Percentiles rank a stretch among this genome's conserved stretches.
Conservation (phyloP, 768 basidiomycete genomes). For the Rhizopogon salebrosus region DNA sequence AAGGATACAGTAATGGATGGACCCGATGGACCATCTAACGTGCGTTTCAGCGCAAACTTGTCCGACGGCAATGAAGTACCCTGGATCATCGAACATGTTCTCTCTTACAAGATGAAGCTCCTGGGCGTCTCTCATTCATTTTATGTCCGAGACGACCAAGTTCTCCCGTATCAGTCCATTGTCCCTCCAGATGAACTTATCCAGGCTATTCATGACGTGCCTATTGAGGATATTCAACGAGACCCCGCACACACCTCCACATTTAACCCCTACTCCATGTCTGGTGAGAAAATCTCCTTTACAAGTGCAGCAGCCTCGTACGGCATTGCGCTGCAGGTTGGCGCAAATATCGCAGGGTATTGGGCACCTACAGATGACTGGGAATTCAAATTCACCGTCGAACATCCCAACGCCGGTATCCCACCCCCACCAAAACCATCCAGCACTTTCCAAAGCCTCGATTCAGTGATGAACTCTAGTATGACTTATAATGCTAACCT, state of each 20-base stretch:
- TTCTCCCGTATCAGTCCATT: conserved; percentile 75
- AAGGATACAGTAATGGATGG: conserved; percentile 7
- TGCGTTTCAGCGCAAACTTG: conserved; percentile 3
- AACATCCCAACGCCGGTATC: conserved; percentile 11
- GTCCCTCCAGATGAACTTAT: conserved; percentile 50
- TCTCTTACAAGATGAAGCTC: conserved; percentile 62
- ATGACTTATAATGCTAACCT: conserved; percentile 37
- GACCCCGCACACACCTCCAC: conserved; percentile 32
- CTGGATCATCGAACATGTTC: conserved; percentile 60
- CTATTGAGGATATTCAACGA: conserved; percentile 39
- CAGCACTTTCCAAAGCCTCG: conserved; percentile 27
- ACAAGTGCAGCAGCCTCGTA: conserved; percentile 55
- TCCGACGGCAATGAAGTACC: conserved; percentile 28
- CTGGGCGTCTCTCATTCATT: conserved; percentile 50
- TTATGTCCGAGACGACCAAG: conserved; percentile 46
- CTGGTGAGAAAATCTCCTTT: conserved; percentile 27
- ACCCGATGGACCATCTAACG: conserved; percentile 6
- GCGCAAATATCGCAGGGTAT: conserved; percentile 51
- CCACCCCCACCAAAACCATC: conserved; percentile 14
- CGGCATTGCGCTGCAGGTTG: conserved; percentile 69
- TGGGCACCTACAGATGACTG: conserved; percentile 77
- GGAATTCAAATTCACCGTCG: conserved; percentile 45
- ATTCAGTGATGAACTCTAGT: conserved; percentile 42
- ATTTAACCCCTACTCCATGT: conserved; percentile 43
- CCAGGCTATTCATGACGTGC: conserved; percentile 39